Conservation (phyloP, 768 basidiomycete species). For the Heimioporus sp. region DNA sequence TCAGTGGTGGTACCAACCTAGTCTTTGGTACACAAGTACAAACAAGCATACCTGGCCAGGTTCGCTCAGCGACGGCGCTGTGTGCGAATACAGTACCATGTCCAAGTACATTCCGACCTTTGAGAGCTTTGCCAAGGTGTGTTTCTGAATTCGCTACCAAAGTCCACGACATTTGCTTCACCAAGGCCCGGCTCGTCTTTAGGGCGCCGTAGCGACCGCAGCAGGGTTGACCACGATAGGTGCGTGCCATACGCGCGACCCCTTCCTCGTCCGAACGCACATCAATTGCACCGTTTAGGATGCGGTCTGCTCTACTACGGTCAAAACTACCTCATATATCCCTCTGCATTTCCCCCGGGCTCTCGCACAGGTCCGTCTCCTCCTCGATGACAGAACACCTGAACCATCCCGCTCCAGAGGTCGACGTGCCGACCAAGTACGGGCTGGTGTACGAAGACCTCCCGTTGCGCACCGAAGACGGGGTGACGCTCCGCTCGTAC, state of each 20-base stretch:
- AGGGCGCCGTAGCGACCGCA: conserved; percentile 57
- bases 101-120: conserved; percentile 41
- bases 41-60: conserved; percentile 3
- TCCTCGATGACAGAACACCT: too few species aligned
- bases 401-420: too few species aligned
- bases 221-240: conserved; percentile 58
- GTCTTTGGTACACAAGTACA: conserved; percentile 15
- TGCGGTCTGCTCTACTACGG: conserved; percentile 79
- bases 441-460: conserved; percentile 77
- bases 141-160: too few species aligned
- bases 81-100: conserved; percentile 29
- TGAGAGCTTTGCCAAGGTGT: conserved; percentile 42
- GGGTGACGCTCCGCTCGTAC: conserved; percentile 71
- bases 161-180: too few species aligned
- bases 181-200: not conserved
- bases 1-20: too few species aligned
- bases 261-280: not conserved
- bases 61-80: not conserved
- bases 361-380: conserved; percentile 65
- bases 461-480: conserved; percentile 68
- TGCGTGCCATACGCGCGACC: conserved; percentile 21
- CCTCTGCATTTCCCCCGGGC: conserved; percentile 76
- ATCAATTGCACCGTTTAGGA: conserved; percentile 36
- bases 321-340: conserved; percentile 89
- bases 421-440: conserved; percentile 66